These are phyloP conservation scores for Astragalus membranaceus DNA, from an alignment of 306 rosid genomes.

Conservation along the genomic window DNA sequence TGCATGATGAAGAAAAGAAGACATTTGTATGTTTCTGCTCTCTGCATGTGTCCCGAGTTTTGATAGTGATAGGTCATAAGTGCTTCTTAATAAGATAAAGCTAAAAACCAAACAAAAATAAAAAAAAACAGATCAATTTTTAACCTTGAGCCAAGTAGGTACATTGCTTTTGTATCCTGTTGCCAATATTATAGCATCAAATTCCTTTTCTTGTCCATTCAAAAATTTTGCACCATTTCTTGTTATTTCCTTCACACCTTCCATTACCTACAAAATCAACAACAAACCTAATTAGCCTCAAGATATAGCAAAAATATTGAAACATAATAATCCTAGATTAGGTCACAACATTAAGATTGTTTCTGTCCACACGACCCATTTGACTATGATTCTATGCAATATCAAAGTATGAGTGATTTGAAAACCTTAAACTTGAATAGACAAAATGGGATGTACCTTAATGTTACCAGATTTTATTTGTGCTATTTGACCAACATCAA, in stretches of 20 bases:
- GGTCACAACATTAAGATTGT: no score
- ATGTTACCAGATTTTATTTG: conserved; percentile 71
- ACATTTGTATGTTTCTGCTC: conserved; percentile 42
- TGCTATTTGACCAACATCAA: conserved; percentile 75
- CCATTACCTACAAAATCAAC: conserved; percentile 42
- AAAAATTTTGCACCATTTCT: conserved; percentile 73
- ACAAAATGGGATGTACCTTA: no score
- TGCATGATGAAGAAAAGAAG: conserved; percentile 51
- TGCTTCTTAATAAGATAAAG: conserved; percentile 50
- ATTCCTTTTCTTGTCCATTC: conserved; percentile 82
- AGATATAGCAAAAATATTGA: neutral
- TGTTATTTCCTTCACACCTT: conserved; percentile 86
- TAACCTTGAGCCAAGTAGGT: conserved; percentile 94
- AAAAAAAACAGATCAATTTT: neutral
- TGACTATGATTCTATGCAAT: no score
- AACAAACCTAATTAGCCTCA: neutral
- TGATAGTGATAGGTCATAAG: conserved; percentile 47
- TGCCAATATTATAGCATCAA: conserved; percentile 84
- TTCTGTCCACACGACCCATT: no score
- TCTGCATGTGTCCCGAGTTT: conserved; percentile 35
- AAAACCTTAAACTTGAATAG: no score
- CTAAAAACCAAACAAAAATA: conserved; percentile 22
- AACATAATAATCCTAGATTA: no score
- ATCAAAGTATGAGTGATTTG: no score
- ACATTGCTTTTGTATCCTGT: conserved; percentile 99